These are phyloP conservation scores for Omphalotus guepiniiformis DNA, from an alignment of 768 basidiomycete species.

Conservation along the genomic window DNA sequence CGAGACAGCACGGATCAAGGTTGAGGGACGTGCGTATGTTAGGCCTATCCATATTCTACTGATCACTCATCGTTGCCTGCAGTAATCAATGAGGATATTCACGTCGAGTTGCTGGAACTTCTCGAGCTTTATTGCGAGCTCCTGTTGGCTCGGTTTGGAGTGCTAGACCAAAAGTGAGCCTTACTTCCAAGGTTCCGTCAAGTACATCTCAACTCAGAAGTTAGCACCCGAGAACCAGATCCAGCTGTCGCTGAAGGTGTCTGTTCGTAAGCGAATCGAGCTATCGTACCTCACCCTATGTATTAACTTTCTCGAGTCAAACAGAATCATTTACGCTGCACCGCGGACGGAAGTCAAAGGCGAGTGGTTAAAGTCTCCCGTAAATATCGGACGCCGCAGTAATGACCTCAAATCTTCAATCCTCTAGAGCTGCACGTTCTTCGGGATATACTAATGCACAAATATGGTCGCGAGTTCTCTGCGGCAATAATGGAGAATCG, in stretches of 20 bases:
- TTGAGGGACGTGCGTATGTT: conserved; percentile 66
- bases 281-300: neutral
- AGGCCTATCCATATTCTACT: neutral
- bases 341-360: conserved; percentile 90
- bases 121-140: conserved; percentile 94
- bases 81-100: conserved; percentile 85
- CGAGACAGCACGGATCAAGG: conserved; percentile 82
- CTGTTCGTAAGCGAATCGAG: conserved; percentile 30
- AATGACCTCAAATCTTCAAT: neutral
- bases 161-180: conserved; percentile 84
- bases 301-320: neutral
- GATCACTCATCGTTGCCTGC: conserved; percentile 6
- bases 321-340: conserved; percentile 83
- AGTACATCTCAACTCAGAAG: conserved; percentile 10
- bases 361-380: conserved; percentile 21
- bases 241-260: conserved; percentile 84
- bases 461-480: conserved; percentile 91
- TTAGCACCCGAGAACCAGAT: conserved; percentile 69
- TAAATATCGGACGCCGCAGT: neutral
- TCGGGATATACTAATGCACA: conserved; percentile 93
- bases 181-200: neutral
- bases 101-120: conserved; percentile 85
- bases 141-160: conserved; percentile 85
- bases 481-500: conserved; percentile 82
- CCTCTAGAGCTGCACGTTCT: conserved; percentile 80